These are phyloP conservation scores for Linnemannia elongata DNA, from an alignment of 192 early-diverging fungal species.

Conservation along the genomic window DNA sequence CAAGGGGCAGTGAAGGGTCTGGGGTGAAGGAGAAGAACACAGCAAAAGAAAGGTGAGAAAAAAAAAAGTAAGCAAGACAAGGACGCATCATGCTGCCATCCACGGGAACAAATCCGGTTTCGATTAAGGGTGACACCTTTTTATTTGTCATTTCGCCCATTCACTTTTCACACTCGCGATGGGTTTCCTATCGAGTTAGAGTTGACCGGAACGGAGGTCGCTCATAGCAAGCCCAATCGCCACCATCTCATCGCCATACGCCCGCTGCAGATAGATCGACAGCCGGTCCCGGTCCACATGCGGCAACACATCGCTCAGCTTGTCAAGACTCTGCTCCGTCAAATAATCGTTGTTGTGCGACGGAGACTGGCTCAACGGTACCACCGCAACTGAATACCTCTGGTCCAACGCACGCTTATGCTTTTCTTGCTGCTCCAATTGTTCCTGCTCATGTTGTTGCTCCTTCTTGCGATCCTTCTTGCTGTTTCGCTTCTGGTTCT, in stretches of 20 bases:
- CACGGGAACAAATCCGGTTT: not conserved
- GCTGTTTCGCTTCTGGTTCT: slow-evolving; percentile 32
- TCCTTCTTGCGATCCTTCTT: slow-evolving; percentile 49
- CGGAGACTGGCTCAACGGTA: slow-evolving; percentile 1
- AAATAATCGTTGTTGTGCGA: slow-evolving; percentile 31
- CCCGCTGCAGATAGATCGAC: slow-evolving; percentile 58
- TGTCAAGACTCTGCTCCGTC: slow-evolving; percentile 60
- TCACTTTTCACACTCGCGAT: not conserved
- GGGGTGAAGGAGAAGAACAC: not conserved
- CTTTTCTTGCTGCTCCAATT: slow-evolving; percentile 17
- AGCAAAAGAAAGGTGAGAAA: not conserved
- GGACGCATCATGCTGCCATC: not conserved
- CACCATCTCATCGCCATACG: slow-evolving; percentile 62
- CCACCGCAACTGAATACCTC: slow-evolving; percentile 30
- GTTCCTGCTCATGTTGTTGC: slow-evolving; percentile 1
- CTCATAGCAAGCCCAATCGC: slow-evolving; percentile 60
- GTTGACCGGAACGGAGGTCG: slow-evolving; percentile 57
- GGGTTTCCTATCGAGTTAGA: slow-evolving; percentile 10
- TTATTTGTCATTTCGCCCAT: not conserved
- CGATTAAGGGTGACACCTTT: not conserved
- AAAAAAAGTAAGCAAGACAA: not conserved
- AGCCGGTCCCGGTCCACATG: slow-evolving; percentile 61
- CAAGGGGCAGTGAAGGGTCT: not conserved
- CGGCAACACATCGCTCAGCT: slow-evolving; percentile 62
- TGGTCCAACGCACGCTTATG: slow-evolving; percentile 18